Conservation (phyloP, 768 basidiomycete species). For the Hysterangium stoloniferum region DNA sequence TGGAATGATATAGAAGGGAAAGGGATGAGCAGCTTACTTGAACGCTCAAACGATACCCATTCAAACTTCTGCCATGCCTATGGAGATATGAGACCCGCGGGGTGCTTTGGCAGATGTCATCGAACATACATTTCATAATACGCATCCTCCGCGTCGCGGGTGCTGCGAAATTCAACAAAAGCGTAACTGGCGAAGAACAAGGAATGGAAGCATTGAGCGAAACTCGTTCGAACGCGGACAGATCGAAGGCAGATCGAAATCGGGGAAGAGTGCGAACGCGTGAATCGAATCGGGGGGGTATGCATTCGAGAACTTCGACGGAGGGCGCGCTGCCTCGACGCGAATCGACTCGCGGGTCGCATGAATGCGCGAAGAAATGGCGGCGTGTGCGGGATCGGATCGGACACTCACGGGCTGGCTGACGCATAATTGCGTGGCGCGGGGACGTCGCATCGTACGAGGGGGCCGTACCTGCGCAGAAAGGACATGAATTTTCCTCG, state of each 20-base stretch:
- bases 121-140: slow-evolving; percentile 71
- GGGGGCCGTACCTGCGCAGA: slow-evolving; percentile 60
- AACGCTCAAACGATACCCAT: slow-evolving; percentile 67
- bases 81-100: slow-evolving; percentile 2
- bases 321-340: slow-evolving; percentile 13
- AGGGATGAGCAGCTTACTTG: slow-evolving; percentile 39
- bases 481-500: background rate
- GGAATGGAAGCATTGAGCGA: slow-evolving; percentile 51
- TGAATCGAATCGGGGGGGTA: background rate
- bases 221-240: slow-evolving; percentile 4
- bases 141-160: slow-evolving; percentile 74
- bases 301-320: slow-evolving; percentile 18
- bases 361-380: slow-evolving; percentile 11
- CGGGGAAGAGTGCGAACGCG: slow-evolving; percentile 26
- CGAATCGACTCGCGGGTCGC: slow-evolving; percentile 32
- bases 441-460: slow-evolving; percentile 85
- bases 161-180: slow-evolving; percentile 76
- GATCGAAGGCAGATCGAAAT: slow-evolving; percentile 24
- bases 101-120: background rate
- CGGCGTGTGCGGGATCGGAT: slow-evolving; percentile 5
- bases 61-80: slow-evolving; percentile 73
- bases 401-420: slow-evolving; percentile 72
- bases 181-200: slow-evolving; percentile 53
- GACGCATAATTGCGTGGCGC: slow-evolving; percentile 74
- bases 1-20: background rate